phyloP scores from a whole-genome alignment of 768 basidiomycete genomes.

The Lyophyllum semitale region DNA sequence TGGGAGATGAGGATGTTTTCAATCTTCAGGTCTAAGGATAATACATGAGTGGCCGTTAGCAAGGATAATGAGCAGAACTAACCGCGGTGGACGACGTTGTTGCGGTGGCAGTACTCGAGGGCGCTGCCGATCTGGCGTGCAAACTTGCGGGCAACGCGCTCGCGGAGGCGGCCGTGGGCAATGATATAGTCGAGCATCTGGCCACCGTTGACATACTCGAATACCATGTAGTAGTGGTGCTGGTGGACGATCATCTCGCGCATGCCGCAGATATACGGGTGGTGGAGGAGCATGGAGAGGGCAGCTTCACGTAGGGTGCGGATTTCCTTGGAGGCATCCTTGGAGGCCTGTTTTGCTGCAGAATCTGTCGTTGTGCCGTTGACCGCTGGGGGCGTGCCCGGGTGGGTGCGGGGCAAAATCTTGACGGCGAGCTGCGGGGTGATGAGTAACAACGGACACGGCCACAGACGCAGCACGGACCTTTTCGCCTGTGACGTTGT shows the following conservation, averaged over 20 bases:
- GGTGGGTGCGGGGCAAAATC: slow-evolving; percentile 88
- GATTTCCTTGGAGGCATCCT: slow-evolving; percentile 96
- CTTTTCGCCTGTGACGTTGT: slow-evolving; percentile 89
- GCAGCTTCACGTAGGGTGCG: slow-evolving; percentile 95
- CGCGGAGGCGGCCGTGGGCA: slow-evolving; percentile 92
- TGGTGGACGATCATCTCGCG: slow-evolving; percentile 97
- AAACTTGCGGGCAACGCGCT: slow-evolving; percentile 96
- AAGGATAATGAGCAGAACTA: slow-evolving; percentile 13
- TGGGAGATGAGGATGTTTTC: slow-evolving; percentile 99
- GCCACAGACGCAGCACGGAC: slow-evolving; percentile 45
- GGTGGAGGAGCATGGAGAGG: slow-evolving; percentile 92
- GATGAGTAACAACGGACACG: neutral
- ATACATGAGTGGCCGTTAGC: neutral
- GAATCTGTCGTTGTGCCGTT: slow-evolving; percentile 46
- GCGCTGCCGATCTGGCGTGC: slow-evolving; percentile 96
- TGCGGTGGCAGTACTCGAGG: slow-evolving; percentile 94
- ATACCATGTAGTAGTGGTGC: slow-evolving; percentile 99
- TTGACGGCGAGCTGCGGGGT: slow-evolving; percentile 88
- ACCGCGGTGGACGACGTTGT: slow-evolving; percentile 97
- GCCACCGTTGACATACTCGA: slow-evolving; percentile 97
- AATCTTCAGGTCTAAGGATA: slow-evolving; percentile 83
- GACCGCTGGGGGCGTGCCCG: slow-evolving; percentile 50
- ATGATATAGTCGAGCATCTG: slow-evolving; percentile 99
- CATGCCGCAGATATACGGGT: slow-evolving; percentile 99
- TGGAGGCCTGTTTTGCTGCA: slow-evolving; percentile 73